A percentile compares a stretch with the other conserved stretches of the same genome.
phyloP scores from a whole-genome alignment of 1,139 yeast species.

The Hemisphaericaspora xylanilytica region DNA sequence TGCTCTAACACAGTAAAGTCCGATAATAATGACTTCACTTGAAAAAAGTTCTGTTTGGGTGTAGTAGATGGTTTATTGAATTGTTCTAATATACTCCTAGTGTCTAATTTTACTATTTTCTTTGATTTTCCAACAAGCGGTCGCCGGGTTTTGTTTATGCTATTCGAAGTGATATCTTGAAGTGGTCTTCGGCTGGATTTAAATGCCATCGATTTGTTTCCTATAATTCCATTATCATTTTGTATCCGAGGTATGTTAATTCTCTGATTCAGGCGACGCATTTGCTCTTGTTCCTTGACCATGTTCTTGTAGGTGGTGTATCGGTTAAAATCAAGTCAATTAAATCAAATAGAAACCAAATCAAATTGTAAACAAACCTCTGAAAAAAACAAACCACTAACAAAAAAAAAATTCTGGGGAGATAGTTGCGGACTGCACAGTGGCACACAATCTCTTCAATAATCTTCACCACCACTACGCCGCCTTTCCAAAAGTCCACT shows the following conservation, averaged over 20 bases:
- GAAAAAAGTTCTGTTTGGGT: neutral
- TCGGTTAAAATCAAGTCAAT: no score
- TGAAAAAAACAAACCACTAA: no score
- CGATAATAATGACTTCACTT: slow-evolving; percentile 2
- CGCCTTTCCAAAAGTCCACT: neutral
- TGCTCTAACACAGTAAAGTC: slow-evolving; percentile 8
- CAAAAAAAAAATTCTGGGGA: no score
- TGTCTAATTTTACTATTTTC: neutral
- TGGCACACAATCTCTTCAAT: neutral
- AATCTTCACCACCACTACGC: neutral
- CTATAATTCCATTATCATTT: no score
- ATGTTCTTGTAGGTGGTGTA: no score
- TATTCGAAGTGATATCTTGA: slow-evolving; percentile 1
- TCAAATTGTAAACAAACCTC: no score
- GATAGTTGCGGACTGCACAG: neutral
- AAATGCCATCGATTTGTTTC: neutral
- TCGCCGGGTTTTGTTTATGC: slow-evolving; percentile 3
- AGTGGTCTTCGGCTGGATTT: slow-evolving; percentile 2
- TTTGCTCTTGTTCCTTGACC: no score
- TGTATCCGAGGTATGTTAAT: no score
- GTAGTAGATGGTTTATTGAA: neutral
- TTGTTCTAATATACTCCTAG: neutral
- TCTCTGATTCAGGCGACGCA: neutral
- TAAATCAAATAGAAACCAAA: no score
- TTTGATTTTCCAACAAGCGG: neutral